Base-by-base conservation (phyloP, 2,329 filamentous ascomycete species). In the Chaetomiaceae sp. region DNA sequence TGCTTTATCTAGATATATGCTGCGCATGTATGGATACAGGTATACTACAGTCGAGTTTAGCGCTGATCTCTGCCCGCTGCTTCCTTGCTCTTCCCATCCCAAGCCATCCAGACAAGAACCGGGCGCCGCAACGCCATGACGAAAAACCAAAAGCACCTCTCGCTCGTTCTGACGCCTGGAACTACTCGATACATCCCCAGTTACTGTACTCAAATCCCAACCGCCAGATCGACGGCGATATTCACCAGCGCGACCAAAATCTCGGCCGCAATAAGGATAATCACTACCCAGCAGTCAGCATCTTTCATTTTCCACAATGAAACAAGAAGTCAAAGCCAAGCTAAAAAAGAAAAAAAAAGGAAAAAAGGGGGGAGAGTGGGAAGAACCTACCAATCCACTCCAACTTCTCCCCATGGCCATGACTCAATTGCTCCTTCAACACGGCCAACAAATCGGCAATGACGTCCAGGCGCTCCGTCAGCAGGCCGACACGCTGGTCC, bases 361-460 rank as follows among this genome's bases (percentile, higher is more conserved):
- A 23, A 10, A n/a, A n/a, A n/a, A n/a, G n/a, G n/a, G n/a, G n/a
- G n/a, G n/a, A n/a, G n/a, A n/a, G n/a, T n/a, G n/a, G n/a, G 34
- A 23, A n/a, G 23, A 33, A 76, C 84, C 67, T 72, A 90, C 87
- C 87, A 69, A 94, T 92, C 89, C 89, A 94, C 72, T 94, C 89
- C 48, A 92, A 71, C 71, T 87, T 91, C 75, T 94, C 88, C 55
- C 89, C 90, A 69, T 96, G 90, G 41, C 91, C 90, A 66, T 96
- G 90, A 62, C 89, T 95, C 62, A 97, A 74, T 73, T 97, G 91
- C 70, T 96, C 94, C 71, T 97, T 96, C 48, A 99, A 73, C 54
- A 97, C 92, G 3, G 91, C 89, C 56, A 99, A 73, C 67, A 97
- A 71, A 73, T 97, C 94, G 20, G 89, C 90, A 75, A 97, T 96